Percentiles rank a stretch among this genome's conserved stretches.
Conservation (phyloP, 441 rosid genomes). For the Jatropha multifida region DNA sequence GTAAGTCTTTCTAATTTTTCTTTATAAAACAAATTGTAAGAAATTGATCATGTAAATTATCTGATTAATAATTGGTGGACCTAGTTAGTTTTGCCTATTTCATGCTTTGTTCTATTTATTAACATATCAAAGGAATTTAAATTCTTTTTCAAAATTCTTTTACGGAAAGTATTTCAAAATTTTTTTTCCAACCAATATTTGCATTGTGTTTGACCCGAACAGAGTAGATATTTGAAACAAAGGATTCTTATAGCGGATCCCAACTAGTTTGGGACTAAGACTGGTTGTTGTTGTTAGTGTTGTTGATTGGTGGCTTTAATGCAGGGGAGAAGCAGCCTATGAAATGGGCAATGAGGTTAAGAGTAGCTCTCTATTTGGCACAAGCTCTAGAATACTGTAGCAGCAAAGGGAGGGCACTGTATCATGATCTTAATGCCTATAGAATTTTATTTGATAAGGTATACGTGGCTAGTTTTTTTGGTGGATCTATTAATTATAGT, state of each 20-base stretch:
- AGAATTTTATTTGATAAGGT: slow-evolving; percentile 93
- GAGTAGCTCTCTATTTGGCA: slow-evolving; percentile 88
- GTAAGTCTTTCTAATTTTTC: slow-evolving; percentile 34
- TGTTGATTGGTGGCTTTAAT: slow-evolving; percentile 27
- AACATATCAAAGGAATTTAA: too few relatives aligned
- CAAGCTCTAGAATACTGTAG: slow-evolving; percentile 91
- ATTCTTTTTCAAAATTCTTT: too few relatives aligned
- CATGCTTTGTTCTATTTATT: too few relatives aligned
- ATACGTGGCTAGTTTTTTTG: neutral
- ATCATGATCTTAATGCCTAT: slow-evolving; percentile 96
- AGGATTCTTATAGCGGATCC: too few relatives aligned
- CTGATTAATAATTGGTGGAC: neutral
- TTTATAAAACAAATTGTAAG: neutral
- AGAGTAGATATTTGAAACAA: too few relatives aligned
- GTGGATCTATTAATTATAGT: slow-evolving; percentile 11
- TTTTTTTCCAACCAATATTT: too few relatives aligned
- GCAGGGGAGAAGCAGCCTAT: slow-evolving; percentile 94
- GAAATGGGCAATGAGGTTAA: slow-evolving; percentile 97
- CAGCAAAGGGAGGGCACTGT: slow-evolving; percentile 82
- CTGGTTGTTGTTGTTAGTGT: too few relatives aligned
- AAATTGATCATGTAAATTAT: neutral
- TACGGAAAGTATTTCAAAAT: too few relatives aligned
- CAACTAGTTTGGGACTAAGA: too few relatives aligned
- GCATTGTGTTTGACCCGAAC: too few relatives aligned
- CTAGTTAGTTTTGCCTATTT: too few relatives aligned